These are phyloP conservation scores for Mycena rosella DNA, from an alignment of 768 basidiomycete species.

Conservation along the genomic window DNA sequence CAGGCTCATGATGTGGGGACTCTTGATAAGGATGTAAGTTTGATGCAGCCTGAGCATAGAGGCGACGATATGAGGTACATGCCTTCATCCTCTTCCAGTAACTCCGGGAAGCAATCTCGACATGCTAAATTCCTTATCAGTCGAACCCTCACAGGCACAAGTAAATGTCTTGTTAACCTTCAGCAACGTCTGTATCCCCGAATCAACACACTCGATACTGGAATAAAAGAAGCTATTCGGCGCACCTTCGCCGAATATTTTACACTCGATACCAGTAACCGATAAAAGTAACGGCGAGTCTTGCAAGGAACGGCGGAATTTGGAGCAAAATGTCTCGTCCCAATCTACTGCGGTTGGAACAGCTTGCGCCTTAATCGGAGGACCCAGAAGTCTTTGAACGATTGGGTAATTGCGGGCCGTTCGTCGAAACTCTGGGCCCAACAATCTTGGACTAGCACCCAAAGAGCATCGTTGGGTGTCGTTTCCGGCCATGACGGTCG, in stretches of 20 bases:
- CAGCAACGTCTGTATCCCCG: neutral
- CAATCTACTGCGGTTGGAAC: too few relatives aligned
- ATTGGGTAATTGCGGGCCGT: neutral
- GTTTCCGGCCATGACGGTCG: neutral
- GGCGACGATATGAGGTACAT: too few relatives aligned
- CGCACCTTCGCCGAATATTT: too few relatives aligned
- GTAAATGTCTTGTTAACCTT: neutral
- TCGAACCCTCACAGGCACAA: neutral
- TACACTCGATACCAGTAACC: too few relatives aligned
- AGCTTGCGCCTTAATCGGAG: too few relatives aligned
- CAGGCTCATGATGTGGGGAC: too few relatives aligned
- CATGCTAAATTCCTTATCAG: neutral
- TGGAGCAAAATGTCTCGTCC: too few relatives aligned
- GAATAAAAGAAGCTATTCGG: too few relatives aligned
- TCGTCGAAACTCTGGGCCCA: neutral
- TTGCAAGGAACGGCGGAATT: too few relatives aligned
- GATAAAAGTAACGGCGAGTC: too few relatives aligned
- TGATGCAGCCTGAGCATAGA: neutral
- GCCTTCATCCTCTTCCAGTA: neutral
- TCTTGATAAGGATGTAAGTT: neutral
- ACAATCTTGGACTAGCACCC: neutral
- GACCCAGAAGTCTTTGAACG: too few relatives aligned
- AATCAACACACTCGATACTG: too few relatives aligned
- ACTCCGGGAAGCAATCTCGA: neutral
- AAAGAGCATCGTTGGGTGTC: neutral